phyloP scores from a whole-genome alignment of 768 basidiomycete species.

The Pleurotus pulmonarius region DNA sequence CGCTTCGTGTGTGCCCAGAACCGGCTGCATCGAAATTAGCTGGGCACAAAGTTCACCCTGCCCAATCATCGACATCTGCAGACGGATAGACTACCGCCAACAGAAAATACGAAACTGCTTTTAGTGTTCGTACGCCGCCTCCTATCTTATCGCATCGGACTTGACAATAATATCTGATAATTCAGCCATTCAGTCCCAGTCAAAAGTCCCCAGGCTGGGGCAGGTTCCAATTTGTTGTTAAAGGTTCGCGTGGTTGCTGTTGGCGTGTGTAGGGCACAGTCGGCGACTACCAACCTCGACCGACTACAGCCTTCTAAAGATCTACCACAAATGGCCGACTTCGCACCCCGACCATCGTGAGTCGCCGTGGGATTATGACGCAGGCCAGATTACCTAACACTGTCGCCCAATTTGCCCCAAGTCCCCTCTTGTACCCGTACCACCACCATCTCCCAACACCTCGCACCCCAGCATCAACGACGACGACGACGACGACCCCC shows the following conservation, averaged over 20 bases:
- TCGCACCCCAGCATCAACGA: no score
- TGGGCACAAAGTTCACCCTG: neutral
- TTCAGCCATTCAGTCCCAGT: neutral
- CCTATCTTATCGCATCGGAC: neutral
- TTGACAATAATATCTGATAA: neutral
- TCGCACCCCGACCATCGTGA: no score
- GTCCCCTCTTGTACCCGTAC: no score
- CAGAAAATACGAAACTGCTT: neutral
- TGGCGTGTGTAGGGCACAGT: neutral
- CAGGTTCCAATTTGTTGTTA: neutral
- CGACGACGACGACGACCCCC: no score
- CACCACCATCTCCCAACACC: no score
- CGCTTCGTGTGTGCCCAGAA: no score
- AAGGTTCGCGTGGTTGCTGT: neutral
- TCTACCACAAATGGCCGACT: no score
- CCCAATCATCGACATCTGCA: neutral
- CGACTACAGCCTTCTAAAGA: no score
- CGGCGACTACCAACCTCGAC: neutral
- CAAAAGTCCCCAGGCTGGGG: neutral
- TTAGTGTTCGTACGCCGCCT: neutral
- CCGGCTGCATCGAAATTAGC: no score
- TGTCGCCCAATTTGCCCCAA: no score
- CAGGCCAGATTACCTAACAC: no score
- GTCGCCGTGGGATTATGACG: no score
- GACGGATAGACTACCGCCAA: neutral